phyloP scores from a whole-genome alignment of 2,329 filamentous ascomycete species.

The Aureobasidium sp. region DNA sequence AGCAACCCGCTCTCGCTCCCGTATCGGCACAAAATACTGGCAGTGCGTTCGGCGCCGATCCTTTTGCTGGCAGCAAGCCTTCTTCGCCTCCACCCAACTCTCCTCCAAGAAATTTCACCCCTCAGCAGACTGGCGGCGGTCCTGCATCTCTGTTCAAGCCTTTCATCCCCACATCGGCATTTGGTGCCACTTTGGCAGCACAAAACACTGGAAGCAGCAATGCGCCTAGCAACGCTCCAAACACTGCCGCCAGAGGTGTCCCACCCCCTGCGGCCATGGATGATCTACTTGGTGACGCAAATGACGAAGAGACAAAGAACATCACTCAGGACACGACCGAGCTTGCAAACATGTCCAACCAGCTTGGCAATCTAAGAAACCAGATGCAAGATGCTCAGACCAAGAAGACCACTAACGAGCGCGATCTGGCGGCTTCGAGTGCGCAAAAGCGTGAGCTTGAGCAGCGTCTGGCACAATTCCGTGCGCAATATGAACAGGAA shows the following conservation, averaged over 20 bases:
- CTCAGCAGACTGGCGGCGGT: conserved; percentile 25
- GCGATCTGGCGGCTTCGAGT: conserved; percentile 71
- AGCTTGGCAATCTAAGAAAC: conserved; percentile 81
- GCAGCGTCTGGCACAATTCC: conserved; percentile 75
- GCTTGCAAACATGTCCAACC: conserved; percentile 90
- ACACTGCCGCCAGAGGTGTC: conserved; percentile 23
- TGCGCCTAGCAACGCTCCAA: conserved; percentile 36
- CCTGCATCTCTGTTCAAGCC: conserved; percentile 64
- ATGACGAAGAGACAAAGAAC: conserved; percentile 81
- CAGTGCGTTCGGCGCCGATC: conserved; percentile 53
- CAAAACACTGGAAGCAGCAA: conserved; percentile 62
- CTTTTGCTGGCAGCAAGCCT: conserved; percentile 49
- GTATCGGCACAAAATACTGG: conserved; percentile 64
- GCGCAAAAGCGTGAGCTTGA: conserved; percentile 93
- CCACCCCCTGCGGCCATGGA: conserved; percentile 50
- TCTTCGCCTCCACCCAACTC: conserved; percentile 39
- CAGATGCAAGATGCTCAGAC: conserved; percentile 91
- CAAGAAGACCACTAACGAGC: conserved; percentile 71
- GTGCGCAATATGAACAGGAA: conserved; percentile 87
- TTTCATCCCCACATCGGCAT: conserved; percentile 86
- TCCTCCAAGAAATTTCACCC: conserved; percentile 14
- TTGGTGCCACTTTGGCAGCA: conserved; percentile 73
- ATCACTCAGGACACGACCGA: conserved; percentile 85
- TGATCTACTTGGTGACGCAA: conserved; percentile 84
- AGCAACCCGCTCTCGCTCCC: conserved; percentile 34